Base-by-base conservation (phyloP, 768 basidiomycete genomes). In the Strobilomyces echinocephalus region DNA sequence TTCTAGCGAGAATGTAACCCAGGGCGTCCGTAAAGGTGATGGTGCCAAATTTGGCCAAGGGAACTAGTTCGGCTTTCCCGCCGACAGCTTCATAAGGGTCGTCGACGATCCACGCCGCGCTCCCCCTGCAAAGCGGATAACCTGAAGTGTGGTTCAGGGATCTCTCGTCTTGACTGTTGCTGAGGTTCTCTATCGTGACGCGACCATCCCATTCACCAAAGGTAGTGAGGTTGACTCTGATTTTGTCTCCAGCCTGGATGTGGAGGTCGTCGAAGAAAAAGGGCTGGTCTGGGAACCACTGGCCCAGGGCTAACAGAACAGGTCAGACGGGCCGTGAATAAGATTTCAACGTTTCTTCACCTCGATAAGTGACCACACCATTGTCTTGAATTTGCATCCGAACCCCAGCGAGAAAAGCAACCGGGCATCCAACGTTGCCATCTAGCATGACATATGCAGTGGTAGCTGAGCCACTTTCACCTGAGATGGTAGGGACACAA, bases 41-140 rank as follows among this genome's bases (percentile, higher is more conserved):
- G 11, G 12, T 33, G 12, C 26, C 10, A 20, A 60, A 60, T 47
- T 56, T 18, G 28, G 39, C 43, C 26, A 60, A 41, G 0, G 53
- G 47, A 15, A 26, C 3, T 1, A 0, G 2, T 2, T 10, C 9
- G 24, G 4, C 4, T 2, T 24, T 2, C 24, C 2, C 24, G 24
- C 24, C 24, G 24, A 8, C n/a, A 33, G 5, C 15, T 9, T 1
- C 1, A 6, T 12, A 26, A 2, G 40, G 48, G 26, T 52, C 42
- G 38, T 60, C 50, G 33, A 60, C 43, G 28, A 52, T 46, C 59
- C 59, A 55, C 46, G 50, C 58, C 20, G 44, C 53, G 26, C 31
- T 31, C 26, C 26, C 28, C 21, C 24, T 14, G 16, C 59, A 60
- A 8, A 60, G 53, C 5, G 46, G 18, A 15, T 4, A 9, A 2